Percentiles rank a stretch among this genome's conserved stretches.
phyloP scores from a whole-genome alignment of 78 protist species.

The Dictyostelium discoideum region DNA sequence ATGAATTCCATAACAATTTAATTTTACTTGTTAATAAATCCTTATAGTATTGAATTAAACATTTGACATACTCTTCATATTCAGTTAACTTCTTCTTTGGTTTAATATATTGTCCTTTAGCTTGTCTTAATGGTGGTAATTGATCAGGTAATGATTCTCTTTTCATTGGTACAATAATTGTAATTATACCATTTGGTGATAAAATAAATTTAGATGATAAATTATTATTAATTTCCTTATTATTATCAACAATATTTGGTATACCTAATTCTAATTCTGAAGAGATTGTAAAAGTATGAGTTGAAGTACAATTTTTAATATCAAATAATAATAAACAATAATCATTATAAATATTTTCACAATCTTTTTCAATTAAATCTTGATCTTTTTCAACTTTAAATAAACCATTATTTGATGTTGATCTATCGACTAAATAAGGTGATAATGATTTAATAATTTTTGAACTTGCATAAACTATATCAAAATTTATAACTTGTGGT shows the following conservation, averaged over 20 bases:
- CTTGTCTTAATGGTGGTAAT: constrained; percentile 63
- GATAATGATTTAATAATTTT: constrained; percentile 26
- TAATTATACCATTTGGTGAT: constrained; percentile 66
- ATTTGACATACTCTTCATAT: constrained; percentile 67
- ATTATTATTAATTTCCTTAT: background rate
- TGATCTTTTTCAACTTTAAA: background rate
- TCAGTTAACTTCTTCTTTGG: constrained; percentile 77
- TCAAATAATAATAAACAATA: constrained; percentile 67
- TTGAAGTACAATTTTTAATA: constrained; percentile 46
- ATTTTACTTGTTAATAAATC: constrained; percentile 49
- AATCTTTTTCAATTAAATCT: background rate
- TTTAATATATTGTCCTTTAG: constrained; percentile 82
- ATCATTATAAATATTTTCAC: constrained; percentile 25
- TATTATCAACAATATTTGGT: background rate
- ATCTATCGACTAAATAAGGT: constrained; percentile 15
- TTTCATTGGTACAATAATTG: constrained; percentile 50
- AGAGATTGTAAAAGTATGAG: constrained; percentile 54
- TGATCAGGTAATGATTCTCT: constrained; percentile 73
- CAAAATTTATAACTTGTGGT: constrained; percentile 53
- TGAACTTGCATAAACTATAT: constrained; percentile 36
- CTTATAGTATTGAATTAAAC: constrained; percentile 66
- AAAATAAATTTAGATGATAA: constrained; percentile 16
- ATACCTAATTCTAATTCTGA: background rate
- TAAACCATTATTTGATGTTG: background rate
- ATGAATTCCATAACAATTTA: constrained; percentile 53